These are phyloP conservation scores for Umbelopsis sp. DNA, from an alignment of 192 early-diverging fungal species.

Conservation along the genomic window DNA sequence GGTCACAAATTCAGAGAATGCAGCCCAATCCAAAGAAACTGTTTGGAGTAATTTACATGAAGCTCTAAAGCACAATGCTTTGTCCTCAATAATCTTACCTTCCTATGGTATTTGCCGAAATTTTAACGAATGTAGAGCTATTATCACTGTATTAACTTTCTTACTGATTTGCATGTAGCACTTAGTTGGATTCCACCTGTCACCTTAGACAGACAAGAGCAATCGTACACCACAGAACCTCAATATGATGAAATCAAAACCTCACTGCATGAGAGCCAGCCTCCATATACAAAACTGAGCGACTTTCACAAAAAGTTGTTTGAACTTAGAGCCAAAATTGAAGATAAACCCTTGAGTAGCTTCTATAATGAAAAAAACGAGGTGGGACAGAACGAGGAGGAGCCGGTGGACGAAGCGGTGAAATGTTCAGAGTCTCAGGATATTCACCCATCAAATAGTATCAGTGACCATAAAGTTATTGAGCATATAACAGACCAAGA, in stretches of 20 bases:
- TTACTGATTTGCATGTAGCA: not conserved
- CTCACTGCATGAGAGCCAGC: not conserved
- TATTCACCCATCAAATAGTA: too few relatives aligned
- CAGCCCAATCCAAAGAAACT: too few relatives aligned
- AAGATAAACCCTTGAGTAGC: not conserved
- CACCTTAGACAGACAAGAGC: not conserved
- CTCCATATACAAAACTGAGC: not conserved
- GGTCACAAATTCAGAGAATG: too few relatives aligned
- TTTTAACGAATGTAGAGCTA: not conserved
- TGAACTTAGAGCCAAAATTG: constrained; percentile 3
- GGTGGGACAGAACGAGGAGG: too few relatives aligned
- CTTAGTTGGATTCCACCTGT: constrained; percentile 1
- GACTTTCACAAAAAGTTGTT: not conserved
- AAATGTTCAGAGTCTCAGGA: too few relatives aligned
- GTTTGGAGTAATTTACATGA: too few relatives aligned
- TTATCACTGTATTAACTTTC: too few relatives aligned
- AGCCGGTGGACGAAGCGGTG: too few relatives aligned
- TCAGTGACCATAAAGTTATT: too few relatives aligned
- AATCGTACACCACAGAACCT: not conserved
- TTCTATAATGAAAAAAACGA: too few relatives aligned
- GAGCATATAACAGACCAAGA: too few relatives aligned
- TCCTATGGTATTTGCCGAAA: not conserved
- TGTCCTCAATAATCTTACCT: not conserved
- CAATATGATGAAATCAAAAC: not conserved
- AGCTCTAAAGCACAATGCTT: too few relatives aligned